Base-by-base conservation (phyloP, 2,329 filamentous ascomycete genomes). In the Xylaria sp. region DNA sequence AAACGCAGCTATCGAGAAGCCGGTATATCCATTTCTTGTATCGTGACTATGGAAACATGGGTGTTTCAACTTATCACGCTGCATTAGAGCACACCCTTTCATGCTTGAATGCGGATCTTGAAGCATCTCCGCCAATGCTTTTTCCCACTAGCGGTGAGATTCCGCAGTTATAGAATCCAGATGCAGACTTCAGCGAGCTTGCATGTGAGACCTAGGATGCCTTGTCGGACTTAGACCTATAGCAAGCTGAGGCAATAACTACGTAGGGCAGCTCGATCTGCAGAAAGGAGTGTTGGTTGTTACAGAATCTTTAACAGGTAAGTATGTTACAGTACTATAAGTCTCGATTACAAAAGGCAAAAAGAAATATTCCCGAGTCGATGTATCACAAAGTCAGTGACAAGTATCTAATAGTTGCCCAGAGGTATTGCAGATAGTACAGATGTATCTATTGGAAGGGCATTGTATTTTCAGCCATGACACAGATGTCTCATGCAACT, bases 61-160 rank as follows among this genome's bases (percentile, higher is more conserved):
- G 31, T 49, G 54, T 56, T 54, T 60, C 12, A 31, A 43, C 61
- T 25, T 3, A 39, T 49, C 28, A 64, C 13, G 25, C 28, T 52
- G 63, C 54, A 56, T 64, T 51, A 33, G 43, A 56, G 18, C 12
- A 54, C 20, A 28, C 15, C 15, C 6, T 33, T 58, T 39, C 12
- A 51, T 51, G 23, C 23, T 43, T 51, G 31, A 33, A 57, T 56
- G 41, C 63, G 54, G 39, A 61, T 61, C n/a, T 43, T 43, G 57
- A 66, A 46, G 60, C n/a, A 43, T 41, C 51, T 13, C 36, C 43
- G 46, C 64, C 64, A 43, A 15, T 43, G 6, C 25, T 57, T 59
- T 39, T 51, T 56, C 25, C 56, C 61, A 57, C 23, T n/a, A 49
- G 61, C 66, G 66, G 61, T 64, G 31, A 48, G 31, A 64, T 68